Evolutionary conservation across 2,329 filamentous ascomycete genomes (phyloP), one percentile per base, ranked within the genome.

Genomic region (Trichoderma asperellum): DNA sequence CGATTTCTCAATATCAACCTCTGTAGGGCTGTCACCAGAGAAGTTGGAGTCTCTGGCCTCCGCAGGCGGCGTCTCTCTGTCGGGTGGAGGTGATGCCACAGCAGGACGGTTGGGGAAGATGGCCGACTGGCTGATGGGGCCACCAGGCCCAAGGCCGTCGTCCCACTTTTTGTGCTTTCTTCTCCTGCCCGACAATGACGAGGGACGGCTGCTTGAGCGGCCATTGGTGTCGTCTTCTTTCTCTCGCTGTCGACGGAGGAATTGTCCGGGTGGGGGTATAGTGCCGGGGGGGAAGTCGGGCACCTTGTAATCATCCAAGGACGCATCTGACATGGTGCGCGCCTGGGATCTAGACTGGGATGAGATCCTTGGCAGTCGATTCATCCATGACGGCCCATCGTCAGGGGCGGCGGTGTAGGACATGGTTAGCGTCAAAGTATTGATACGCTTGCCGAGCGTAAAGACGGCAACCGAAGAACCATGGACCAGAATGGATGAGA

Each of bases 401-500:
- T 97, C 95, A 62, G 92, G 92, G 21, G 91, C 94, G 71, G 91
- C 89, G 0, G 96, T 99, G 82, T 98, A 99, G 0, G 96, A 97
- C 88, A 99, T 92, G 68, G 96, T 97, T 71, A 99, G 85, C 0
- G 93, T 94, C 73, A 99, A 82, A 0, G 96, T 98, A 82, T 98
- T 98, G 87, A 99, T 99, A 71, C 92, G 94, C 81, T 98, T 99
- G 75, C 96, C 96, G 1, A 99, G 88, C 0, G 96, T 98, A 76
- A 99, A 99, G 10, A 99, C 96, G 5, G 96, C 96, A 74, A 99
- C 92, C 0, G 96, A 98, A n/a, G 96, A 98, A 27, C 96, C 96
- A 76, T 99, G 96, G 1, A 99, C 93, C 47, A 98, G 81, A 75
- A 99, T 99, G 14, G 96, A 99, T 4, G 92, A 87, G 65, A 99